These are phyloP conservation scores for Aureobasidium pullulans DNA, from an alignment of 2,329 filamentous ascomycete species.

Conservation along the genomic window DNA sequence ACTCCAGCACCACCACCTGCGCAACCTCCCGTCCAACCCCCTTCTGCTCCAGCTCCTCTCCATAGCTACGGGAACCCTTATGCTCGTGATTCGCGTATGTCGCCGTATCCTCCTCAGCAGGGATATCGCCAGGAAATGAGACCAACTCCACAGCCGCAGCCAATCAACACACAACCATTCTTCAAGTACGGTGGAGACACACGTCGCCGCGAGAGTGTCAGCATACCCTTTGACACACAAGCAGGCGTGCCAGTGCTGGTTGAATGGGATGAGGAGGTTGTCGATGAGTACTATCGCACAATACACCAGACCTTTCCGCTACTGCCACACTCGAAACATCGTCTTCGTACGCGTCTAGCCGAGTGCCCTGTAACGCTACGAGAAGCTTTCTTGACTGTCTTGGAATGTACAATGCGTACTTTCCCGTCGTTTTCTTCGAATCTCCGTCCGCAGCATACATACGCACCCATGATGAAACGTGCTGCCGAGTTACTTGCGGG, in stretches of 20 bases:
- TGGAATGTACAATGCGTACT: conserved; percentile 53
- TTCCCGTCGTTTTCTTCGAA: conserved; percentile 34
- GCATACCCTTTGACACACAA: conserved; percentile 22
- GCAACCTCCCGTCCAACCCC: not conserved
- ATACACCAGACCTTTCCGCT: conserved; percentile 63
- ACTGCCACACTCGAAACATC: conserved; percentile 50
- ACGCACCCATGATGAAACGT: conserved; percentile 32
- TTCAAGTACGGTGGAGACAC: conserved; percentile 24
- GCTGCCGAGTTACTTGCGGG: conserved; percentile 37
- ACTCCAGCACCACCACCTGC: not conserved
- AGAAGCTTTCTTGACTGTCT: conserved; percentile 57
- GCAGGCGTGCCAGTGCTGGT: conserved; percentile 22
- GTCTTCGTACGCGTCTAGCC: conserved; percentile 50
- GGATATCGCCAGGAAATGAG: not conserved
- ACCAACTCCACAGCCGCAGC: not conserved
- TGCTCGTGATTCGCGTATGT: not conserved
- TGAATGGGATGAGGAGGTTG: conserved; percentile 40
- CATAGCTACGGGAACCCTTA: not conserved
- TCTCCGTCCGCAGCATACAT: conserved; percentile 27
- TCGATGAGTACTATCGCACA: conserved; percentile 51
- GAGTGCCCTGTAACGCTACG: conserved; percentile 51
- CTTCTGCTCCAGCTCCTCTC: not conserved
- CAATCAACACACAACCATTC: conserved; percentile 23
- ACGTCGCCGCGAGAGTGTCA: conserved; percentile 23
- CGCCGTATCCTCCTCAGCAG: not conserved